Evolutionary conservation across 805 yeast species (phyloP), one percentile per base, ranked within the genome.

Genomic region (Lipomyces yamadae): DNA sequence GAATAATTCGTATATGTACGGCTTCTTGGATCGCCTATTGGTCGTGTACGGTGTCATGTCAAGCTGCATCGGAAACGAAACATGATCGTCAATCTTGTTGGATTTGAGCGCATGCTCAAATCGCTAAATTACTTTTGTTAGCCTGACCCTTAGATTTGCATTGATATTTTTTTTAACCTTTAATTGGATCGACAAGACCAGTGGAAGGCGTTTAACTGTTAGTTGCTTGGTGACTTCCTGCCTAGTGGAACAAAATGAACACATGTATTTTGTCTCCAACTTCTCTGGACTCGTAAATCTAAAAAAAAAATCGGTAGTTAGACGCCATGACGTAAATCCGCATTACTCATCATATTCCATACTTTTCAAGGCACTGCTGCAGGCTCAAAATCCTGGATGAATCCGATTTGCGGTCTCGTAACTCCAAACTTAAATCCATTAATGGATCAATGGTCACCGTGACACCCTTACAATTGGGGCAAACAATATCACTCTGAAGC

Each of bases 371-470:
- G 39, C 74, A 71, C 53, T 64, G 71, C 60, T 80, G 79, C 54
- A 80, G 78, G 45, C 61, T 61, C 57, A 70, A 37, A 24, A 56
- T 56, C 18, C 56, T 34, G 4, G 72, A 60, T 29, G 59, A 37
- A n/a, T 42, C 68, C 2, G 54, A 15, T 33, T 37, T 61, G 18
- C 70, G 62, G 50, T 68, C 71, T 15, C 68, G 61, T 33, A 68
- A 29, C 32, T 68, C 71, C 66, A 95, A 81, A 2, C 97, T 90
- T 34, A 95, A 78, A 76, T 95, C 99, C 79, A 95, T 83, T 82
- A 91, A 86, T 3, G 98, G 98, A 76, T 95, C 99, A 35, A 87
- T 81, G 0, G 95, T 91, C 45, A 79, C 81, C n/a, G 91, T 88
- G 33, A 84, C 81, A 35, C 84, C 81, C 3, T 82, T 80, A 76